phyloP scores from a whole-genome alignment of 78 protist genomes.

The Tieghemostelium lacteum region DNA sequence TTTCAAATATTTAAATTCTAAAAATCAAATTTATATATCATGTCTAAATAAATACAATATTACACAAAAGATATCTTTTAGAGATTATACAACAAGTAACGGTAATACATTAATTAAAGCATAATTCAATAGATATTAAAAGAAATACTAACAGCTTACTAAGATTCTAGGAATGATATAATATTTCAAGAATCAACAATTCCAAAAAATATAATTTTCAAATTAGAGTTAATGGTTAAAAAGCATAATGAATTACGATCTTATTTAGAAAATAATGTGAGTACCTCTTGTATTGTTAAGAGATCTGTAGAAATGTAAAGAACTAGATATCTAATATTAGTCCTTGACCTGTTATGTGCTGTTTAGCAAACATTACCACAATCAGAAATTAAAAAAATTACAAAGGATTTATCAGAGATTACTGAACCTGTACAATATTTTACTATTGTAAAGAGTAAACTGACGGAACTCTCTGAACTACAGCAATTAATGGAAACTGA shows the following conservation, averaged over 20 bases:
- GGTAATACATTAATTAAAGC: no score
- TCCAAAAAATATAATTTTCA: conserved; percentile 8
- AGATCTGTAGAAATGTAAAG: neutral
- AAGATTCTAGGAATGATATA: no score
- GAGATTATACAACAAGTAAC: no score
- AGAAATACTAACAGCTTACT: no score
- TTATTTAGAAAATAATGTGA: neutral
- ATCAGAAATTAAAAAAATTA: conserved; percentile 39
- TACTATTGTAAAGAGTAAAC: neutral
- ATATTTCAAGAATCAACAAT: conserved; percentile 16
- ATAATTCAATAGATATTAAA: no score
- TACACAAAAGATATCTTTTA: no score
- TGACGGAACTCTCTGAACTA: neutral
- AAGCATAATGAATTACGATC: conserved; percentile 4
- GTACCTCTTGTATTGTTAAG: neutral
- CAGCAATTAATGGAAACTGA: neutral
- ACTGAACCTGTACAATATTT: conserved; percentile 18
- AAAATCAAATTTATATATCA: no score
- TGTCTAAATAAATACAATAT: no score
- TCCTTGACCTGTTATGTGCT: no score
- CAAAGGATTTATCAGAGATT: conserved; percentile 11
- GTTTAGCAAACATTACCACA: conserved; percentile 28
- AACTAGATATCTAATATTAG: neutral
- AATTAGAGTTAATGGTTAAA: neutral
- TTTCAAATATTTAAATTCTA: no score